A percentile compares a stretch with the other conserved stretches of the same genome.
Evolutionary conservation across 1,284 basidiomycete species (phyloP).

Genomic region (Austroboletus novae-zelandiae): DNA sequence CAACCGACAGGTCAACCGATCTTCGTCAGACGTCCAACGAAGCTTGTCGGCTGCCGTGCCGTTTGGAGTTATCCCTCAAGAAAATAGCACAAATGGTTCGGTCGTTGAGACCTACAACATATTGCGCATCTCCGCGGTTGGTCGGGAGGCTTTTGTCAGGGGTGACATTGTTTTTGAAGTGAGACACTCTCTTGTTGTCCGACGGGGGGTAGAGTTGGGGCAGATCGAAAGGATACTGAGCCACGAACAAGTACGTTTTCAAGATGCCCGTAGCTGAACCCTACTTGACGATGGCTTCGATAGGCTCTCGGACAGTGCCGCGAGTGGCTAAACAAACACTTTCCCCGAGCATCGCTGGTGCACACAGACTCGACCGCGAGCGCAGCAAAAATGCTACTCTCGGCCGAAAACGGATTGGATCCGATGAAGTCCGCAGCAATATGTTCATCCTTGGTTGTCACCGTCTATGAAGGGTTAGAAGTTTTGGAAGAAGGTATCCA

Average conservation of each 20-base stretch:
- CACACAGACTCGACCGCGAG: constrained; percentile 66
- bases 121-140: constrained; percentile 44
- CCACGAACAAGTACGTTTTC: constrained; percentile 65
- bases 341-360: constrained; percentile 52
- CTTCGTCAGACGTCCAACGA: constrained; percentile 51
- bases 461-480: constrained; percentile 55
- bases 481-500: constrained; percentile 62
- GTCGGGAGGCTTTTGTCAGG: constrained; percentile 46
- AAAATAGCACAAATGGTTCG: constrained; percentile 72
- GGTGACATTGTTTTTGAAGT: constrained; percentile 59
- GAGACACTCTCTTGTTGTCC: constrained; percentile 66
- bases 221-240: constrained; percentile 60
- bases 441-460: constrained; percentile 62
- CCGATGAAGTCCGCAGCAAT: constrained; percentile 62
- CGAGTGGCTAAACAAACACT: constrained; percentile 48
- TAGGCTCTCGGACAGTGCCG: constrained; percentile 79
- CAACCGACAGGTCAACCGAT: constrained; percentile 1
- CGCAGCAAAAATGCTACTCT: constrained; percentile 56
- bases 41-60: constrained; percentile 42
- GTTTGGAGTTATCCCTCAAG: constrained; percentile 67
- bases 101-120: constrained; percentile 73
- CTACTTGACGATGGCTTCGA: constrained; percentile 3
- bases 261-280: not conserved
- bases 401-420: constrained; percentile 26
- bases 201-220: constrained; percentile 49